These are phyloP conservation scores for Tagetes erecta DNA, from an alignment of 129 eudicot species.

Conservation along the genomic window DNA sequence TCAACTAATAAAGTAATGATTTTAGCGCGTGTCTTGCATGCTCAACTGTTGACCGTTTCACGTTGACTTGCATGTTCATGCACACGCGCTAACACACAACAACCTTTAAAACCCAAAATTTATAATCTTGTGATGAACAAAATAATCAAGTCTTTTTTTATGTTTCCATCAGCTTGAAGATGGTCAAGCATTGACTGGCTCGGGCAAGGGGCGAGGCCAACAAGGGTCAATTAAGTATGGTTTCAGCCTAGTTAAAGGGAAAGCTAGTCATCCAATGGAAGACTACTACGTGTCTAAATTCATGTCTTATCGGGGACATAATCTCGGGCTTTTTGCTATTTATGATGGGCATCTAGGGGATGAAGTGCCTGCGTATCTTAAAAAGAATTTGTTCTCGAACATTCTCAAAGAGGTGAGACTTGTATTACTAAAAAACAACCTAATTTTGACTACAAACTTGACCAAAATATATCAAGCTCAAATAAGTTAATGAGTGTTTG, in stretches of 20 bases:
- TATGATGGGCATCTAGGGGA: constrained; percentile 88
- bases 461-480: not conserved
- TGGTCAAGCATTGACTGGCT: constrained; percentile 46
- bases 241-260: constrained; percentile 70
- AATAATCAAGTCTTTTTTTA: not conserved
- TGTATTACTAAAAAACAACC: constrained; percentile 6
- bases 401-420: constrained; percentile 69
- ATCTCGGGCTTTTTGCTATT: constrained; percentile 82
- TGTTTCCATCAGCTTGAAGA: constrained; percentile 45
- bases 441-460: constrained; percentile 3
- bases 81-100: constrained; percentile 8
- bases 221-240: constrained; percentile 64
- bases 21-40: not conserved
- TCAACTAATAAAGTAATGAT: not conserved
- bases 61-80: constrained; percentile 13
- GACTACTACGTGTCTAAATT: constrained; percentile 87
- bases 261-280: constrained; percentile 93
- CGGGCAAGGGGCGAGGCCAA: constrained; percentile 78
- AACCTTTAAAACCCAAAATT: not conserved
- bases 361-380: constrained; percentile 73
- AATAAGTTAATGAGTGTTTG: not conserved
- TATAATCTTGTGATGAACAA: not conserved
- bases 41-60: constrained; percentile 9
- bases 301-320: constrained; percentile 50
- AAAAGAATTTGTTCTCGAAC: constrained; percentile 72